These are phyloP conservation scores for Flaveria sonorensis DNA, from an alignment of 129 eudicot genomes.

Conservation along the genomic window DNA sequence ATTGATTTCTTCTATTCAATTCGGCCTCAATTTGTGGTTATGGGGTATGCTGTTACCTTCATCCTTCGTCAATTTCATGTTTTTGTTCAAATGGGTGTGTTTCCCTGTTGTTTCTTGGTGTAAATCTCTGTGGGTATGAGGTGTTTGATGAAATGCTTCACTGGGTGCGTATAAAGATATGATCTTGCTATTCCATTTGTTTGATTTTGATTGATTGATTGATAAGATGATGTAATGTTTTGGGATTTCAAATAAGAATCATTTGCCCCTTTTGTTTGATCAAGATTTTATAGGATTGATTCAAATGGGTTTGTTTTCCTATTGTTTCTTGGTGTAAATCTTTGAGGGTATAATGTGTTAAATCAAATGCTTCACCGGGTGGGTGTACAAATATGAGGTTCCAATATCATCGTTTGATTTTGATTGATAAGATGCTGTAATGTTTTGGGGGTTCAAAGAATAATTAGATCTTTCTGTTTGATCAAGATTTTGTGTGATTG, in stretches of 20 bases:
- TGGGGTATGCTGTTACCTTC: constrained; percentile 22
- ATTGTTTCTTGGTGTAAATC: background rate
- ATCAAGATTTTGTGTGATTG: constrained; percentile 16
- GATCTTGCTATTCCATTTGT: background rate
- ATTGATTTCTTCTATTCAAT: background rate
- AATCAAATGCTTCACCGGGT: background rate
- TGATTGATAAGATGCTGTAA: too few relatives aligned
- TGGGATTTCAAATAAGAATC: too few relatives aligned
- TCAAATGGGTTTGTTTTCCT: too few relatives aligned
- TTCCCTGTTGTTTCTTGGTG: background rate
- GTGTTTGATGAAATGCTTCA: constrained; percentile 4
- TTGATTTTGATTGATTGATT: background rate
- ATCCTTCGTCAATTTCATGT: background rate
- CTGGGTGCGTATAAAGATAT: background rate
- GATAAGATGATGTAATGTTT: too few relatives aligned
- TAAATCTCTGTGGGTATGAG: background rate
- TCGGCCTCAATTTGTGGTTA: constrained; percentile 15
- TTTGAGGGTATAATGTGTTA: background rate
- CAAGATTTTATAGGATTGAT: too few relatives aligned
- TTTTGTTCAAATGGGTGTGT: background rate
- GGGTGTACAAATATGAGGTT: background rate
- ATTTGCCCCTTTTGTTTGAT: too few relatives aligned
- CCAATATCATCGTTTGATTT: background rate
- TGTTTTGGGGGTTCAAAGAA: background rate
- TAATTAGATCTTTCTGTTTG: background rate